phyloP scores from a whole-genome alignment of 768 basidiomycete species.

The Clavulina sp. region DNA sequence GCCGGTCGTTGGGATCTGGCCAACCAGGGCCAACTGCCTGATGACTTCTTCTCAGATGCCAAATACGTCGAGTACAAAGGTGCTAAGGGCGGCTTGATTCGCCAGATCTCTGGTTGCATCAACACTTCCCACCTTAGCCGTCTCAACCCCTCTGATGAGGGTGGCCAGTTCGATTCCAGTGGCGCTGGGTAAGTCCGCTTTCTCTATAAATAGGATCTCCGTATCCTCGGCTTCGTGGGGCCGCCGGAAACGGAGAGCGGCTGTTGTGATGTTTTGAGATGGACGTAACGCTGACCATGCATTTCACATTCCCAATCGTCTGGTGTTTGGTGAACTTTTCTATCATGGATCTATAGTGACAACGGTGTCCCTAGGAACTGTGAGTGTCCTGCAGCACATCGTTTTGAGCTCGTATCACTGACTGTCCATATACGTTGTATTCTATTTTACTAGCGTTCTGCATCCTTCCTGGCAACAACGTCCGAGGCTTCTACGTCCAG shows the following conservation, averaged over 20 bases:
- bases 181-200: neutral
- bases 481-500: neutral
- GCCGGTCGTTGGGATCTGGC: neutral
- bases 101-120: conserved; percentile 2
- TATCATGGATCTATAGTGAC: neutral
- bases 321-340: neutral
- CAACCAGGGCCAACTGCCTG: neutral
- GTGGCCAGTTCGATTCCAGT: conserved; percentile 1
- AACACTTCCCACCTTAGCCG: neutral
- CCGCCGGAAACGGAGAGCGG: neutral
- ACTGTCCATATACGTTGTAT: too few relatives aligned
- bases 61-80: neutral
- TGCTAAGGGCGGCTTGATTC: neutral
- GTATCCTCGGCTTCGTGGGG: neutral
- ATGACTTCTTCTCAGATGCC: neutral
- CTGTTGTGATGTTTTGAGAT: neutral
- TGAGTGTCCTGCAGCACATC: too few relatives aligned
- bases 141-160: neutral
- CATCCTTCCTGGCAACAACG: neutral
- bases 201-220: neutral
- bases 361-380: neutral
- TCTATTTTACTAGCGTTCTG: neutral
- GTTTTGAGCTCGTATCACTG: too few relatives aligned
- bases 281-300: neutral
- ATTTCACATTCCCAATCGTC: neutral